Conservation (phyloP, 1,284 basidiomycete species). For the Puccinia triticina region DNA sequence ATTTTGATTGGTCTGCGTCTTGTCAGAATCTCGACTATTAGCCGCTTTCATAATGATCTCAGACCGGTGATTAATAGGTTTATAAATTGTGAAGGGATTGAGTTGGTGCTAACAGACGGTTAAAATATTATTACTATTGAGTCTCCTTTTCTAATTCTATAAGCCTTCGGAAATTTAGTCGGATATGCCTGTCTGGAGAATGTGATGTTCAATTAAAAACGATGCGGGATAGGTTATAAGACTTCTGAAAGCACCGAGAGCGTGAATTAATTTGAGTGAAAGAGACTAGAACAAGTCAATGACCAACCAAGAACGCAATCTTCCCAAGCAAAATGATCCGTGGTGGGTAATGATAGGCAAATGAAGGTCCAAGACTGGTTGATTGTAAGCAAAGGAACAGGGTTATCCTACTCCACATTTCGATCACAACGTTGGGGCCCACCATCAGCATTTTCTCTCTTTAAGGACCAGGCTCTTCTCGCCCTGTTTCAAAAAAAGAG, state of each 20-base stretch:
- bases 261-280: too few species aligned
- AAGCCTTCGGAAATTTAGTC: too few species aligned
- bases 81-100: neutral
- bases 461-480: neutral
- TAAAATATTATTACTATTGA: neutral
- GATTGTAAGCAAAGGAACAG: neutral
- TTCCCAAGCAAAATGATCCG: neutral
- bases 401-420: neutral
- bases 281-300: neutral
- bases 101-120: neutral
- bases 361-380: neutral
- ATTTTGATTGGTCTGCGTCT: neutral
- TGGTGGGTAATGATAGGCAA: constrained; percentile 1
- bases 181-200: neutral
- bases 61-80: neutral
- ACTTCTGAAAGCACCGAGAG: too few species aligned
- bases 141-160: neutral
- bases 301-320: neutral
- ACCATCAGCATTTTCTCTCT: neutral
- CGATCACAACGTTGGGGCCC: neutral
- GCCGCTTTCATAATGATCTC: neutral
- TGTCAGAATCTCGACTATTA: neutral
- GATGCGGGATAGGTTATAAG: too few species aligned
- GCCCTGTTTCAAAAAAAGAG: neutral
- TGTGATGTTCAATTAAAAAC: neutral